Base-by-base conservation (phyloP, 2,329 filamentous ascomycete genomes). In the Diaporthe citriasiana region DNA sequence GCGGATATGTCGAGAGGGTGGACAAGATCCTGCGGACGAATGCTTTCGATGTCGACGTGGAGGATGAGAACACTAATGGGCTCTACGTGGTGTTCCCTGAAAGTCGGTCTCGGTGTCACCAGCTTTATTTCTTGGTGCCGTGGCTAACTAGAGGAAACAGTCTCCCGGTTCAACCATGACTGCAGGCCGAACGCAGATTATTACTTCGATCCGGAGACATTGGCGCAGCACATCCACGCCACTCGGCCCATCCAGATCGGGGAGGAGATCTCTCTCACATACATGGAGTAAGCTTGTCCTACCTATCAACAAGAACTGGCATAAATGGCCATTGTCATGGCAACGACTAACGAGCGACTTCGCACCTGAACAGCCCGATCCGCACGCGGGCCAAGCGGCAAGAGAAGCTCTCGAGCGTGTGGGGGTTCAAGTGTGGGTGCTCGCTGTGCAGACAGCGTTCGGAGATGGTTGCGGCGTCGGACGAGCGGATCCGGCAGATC, bases 111-210 rank as follows among this genome's bases (percentile, higher is more conserved):
- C 13, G 4, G 27, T 17, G 6, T 13, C 3, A 4, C 17, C 8
- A 17, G 3, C 38, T 19, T 33, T 3, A 17, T 51, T 35, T n/a
- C 35, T 8, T 15, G 42, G n/a, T 30, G 30, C 4, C 38, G 17
- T n/a, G 42, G 22, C 70, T 75, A 19, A 75, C 56, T 19, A 50
- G 40, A 50, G 33, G 4, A 45, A 19, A 38, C 42, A 80, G 79
- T 85, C 73, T 84, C 85, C 30, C 80, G 84, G 38, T 78, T 85
- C 76, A 87, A 87, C 78, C 85, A 87, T 77, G 84, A 86, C 78
- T 87, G 85, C 76, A 82, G 84, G 1, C 83, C 85, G 40, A 86
- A 86, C 74, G 81, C 83, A 40, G 84, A 84, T 77, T 86, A 86
- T 79, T 82, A 81, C 76, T 85, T 84, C 73, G 83, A 85, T 76